These are phyloP conservation scores for Noccaea bulbosa DNA, from an alignment of 345 rosid species.

Conservation along the genomic window DNA sequence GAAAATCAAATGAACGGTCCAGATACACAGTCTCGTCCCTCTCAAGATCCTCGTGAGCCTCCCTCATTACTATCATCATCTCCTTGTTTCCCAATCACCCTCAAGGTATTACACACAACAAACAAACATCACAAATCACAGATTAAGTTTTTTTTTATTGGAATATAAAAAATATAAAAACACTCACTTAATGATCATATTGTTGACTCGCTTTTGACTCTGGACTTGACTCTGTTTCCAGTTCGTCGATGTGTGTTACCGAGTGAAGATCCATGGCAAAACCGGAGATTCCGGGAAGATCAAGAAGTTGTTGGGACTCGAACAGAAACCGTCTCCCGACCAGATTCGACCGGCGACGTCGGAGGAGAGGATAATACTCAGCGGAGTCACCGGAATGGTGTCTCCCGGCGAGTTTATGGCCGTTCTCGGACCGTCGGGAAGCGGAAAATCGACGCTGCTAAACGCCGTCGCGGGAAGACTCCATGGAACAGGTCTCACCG, in stretches of 20 bases:
- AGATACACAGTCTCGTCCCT: conserved; percentile 39
- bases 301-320: conserved; percentile 44
- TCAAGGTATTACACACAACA: conserved; percentile 55
- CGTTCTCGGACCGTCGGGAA: conserved; percentile 92
- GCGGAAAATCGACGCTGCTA: conserved; percentile 88
- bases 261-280: conserved; percentile 53
- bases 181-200: not conserved
- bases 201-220: conserved; percentile 43
- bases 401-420: conserved; percentile 92
- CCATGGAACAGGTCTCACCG: conserved; percentile 57
- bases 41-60: conserved; percentile 53
- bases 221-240: conserved; percentile 45
- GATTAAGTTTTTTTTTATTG: too few species aligned
- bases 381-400: conserved; percentile 73
- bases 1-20: conserved; percentile 46
- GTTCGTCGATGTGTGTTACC: conserved; percentile 76
- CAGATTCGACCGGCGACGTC: conserved; percentile 40
- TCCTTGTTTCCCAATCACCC: conserved; percentile 73
- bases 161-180: not conserved
- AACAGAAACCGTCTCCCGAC: conserved; percentile 35
- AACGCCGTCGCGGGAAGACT: conserved; percentile 80
- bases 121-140: conserved; percentile 7
- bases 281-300: conserved; percentile 37
- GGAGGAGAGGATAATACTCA: conserved; percentile 64
- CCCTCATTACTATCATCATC: conserved; percentile 57